Evolutionary conservation across 805 yeast genomes (phyloP).

Genomic region (Pichia nakasei): DNA sequence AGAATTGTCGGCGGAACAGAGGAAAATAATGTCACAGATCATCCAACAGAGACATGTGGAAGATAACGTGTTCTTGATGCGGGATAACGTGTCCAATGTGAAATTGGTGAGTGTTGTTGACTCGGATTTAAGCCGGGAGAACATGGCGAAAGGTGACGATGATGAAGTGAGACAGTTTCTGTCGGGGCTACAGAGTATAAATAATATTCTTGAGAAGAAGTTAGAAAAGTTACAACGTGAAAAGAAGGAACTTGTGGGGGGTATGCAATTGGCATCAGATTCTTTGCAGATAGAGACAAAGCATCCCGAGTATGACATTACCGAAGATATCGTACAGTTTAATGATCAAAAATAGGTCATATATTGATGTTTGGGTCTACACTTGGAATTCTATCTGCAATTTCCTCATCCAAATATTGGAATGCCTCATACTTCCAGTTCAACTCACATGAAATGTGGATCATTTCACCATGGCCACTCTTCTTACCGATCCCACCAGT

Average conservation of each 20-base stretch:
- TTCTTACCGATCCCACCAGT: conserved; percentile 49
- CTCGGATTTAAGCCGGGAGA: conserved; percentile 1
- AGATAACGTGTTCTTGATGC: conserved; percentile 7
- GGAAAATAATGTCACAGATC: not conserved
- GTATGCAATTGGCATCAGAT: no score
- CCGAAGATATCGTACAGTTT: not conserved
- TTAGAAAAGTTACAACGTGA: not conserved
- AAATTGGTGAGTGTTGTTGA: conserved; percentile 8
- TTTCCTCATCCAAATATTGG: conserved; percentile 12
- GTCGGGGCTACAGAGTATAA: conserved; percentile 20
- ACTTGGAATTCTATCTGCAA: conserved; percentile 1
- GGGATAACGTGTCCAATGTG: conserved; percentile 10
- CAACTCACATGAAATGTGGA: conserved; percentile 66
- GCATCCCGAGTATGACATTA: no score
- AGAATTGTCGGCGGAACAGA: not conserved
- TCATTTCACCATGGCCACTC: conserved; percentile 60
- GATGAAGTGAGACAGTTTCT: conserved; percentile 14
- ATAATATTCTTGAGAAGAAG: conserved; percentile 18
- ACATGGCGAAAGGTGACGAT: conserved; percentile 11
- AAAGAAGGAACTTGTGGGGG: no score
- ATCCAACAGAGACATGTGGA: conserved; percentile 7
- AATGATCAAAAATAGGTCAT: not conserved
- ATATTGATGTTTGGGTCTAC: conserved; percentile 19
- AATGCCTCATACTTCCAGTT: conserved; percentile 74
- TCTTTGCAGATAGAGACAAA: no score